These are phyloP conservation scores for Salvia miltiorrhiza DNA, from an alignment of 257 asterid genomes.

Conservation along the genomic window DNA sequence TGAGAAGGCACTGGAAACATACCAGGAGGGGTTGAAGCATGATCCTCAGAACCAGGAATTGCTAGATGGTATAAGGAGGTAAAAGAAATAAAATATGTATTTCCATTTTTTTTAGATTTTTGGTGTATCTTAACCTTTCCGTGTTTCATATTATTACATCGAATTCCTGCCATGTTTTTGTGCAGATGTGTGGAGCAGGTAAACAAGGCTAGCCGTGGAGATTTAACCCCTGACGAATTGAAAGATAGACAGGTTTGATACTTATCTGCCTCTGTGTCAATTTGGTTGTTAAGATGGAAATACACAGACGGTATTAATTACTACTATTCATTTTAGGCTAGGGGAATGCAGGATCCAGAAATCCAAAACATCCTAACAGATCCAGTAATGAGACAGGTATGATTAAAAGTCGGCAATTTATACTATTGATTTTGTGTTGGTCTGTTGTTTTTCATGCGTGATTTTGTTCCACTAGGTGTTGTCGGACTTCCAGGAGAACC, in stretches of 20 bases:
- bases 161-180: neutral
- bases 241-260: conserved; percentile 89
- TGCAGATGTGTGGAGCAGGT: conserved; percentile 82
- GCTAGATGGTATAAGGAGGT: conserved; percentile 88
- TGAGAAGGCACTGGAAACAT: conserved; percentile 84
- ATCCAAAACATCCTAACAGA: conserved; percentile 86
- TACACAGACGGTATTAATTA: neutral
- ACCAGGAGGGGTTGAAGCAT: conserved; percentile 84
- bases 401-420: neutral
- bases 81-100: neutral
- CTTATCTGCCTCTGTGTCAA: neutral
- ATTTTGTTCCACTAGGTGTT: conserved; percentile 45
- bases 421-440: neutral
- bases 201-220: conserved; percentile 92
- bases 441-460: neutral
- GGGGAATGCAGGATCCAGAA: conserved; percentile 96
- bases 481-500: conserved; percentile 76
- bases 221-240: conserved; percentile 83
- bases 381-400: conserved; percentile 98
- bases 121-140: neutral
- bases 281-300: neutral
- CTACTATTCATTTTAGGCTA: conserved; percentile 41
- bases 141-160: neutral
- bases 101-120: neutral
- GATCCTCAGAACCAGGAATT: conserved; percentile 82